These are phyloP conservation scores for Corniculantispora saksenae DNA, from an alignment of 2,329 filamentous ascomycete species.

Conservation along the genomic window DNA sequence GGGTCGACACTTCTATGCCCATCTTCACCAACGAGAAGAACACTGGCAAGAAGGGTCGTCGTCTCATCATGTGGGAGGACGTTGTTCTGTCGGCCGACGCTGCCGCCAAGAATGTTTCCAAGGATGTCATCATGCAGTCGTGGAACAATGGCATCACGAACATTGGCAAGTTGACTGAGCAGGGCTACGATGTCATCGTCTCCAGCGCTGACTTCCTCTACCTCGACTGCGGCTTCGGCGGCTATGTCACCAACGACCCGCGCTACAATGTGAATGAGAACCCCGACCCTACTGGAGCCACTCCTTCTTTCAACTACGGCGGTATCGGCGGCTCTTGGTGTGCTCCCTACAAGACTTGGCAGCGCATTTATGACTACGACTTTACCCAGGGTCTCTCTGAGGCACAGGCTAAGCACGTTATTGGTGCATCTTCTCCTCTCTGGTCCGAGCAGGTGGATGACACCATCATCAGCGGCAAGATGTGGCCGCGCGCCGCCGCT, in stretches of 20 bases:
- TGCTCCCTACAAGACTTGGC: slow-evolving; percentile 60
- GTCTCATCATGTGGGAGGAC: slow-evolving; percentile 60
- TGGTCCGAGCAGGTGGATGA: slow-evolving; percentile 59
- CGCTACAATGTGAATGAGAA: slow-evolving; percentile 57
- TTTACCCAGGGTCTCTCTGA: slow-evolving; percentile 51
- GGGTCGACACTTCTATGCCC: slow-evolving; percentile 53
- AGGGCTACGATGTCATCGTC: slow-evolving; percentile 57
- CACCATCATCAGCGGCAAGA: slow-evolving; percentile 47
- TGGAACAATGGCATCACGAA: slow-evolving; percentile 56
- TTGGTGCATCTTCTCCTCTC: slow-evolving; percentile 53
- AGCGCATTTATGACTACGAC: slow-evolving; percentile 61
- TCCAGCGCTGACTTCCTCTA: slow-evolving; percentile 57
- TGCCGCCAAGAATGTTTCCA: slow-evolving; percentile 48
- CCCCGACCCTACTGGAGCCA: slow-evolving; percentile 40
- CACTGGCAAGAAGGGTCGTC: slow-evolving; percentile 41
- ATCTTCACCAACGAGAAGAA: slow-evolving; percentile 41
- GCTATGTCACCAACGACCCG: slow-evolving; percentile 55
- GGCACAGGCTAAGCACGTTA: slow-evolving; percentile 47
- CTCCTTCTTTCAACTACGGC: slow-evolving; percentile 55
- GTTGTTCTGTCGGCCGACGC: slow-evolving; percentile 44
- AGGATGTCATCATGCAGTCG: slow-evolving; percentile 52
- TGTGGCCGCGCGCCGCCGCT: slow-evolving; percentile 60
- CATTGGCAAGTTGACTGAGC: slow-evolving; percentile 50
- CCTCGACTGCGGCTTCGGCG: slow-evolving; percentile 57
- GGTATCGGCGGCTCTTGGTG: slow-evolving; percentile 58